Conservation (phyloP, 1,139 yeast genomes). For the Wickerhamiella infanticola region DNA sequence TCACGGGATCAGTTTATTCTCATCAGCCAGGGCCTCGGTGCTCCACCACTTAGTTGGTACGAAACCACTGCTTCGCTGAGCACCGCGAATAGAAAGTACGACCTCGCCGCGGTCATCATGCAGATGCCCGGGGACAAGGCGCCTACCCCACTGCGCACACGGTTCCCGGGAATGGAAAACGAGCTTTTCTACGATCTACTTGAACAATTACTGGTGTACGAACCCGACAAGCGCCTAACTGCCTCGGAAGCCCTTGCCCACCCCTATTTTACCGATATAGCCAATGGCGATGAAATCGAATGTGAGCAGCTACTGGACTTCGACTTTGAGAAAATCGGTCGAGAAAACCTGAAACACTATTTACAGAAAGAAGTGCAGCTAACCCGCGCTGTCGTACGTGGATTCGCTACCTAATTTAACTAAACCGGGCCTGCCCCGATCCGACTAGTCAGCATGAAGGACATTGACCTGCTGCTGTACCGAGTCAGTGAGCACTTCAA, state of each 20-base stretch:
- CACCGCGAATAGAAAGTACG: slow-evolving; percentile 30
- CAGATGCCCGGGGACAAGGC: background rate
- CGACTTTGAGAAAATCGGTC: slow-evolving; percentile 48
- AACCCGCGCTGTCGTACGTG: slow-evolving; percentile 4
- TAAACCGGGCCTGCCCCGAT: background rate
- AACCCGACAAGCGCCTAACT: slow-evolving; percentile 61
- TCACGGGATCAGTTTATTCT: slow-evolving; percentile 73
- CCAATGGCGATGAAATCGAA: slow-evolving; percentile 69
- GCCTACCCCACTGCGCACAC: background rate
- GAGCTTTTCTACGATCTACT: slow-evolving; percentile 30
- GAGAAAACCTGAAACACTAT: slow-evolving; percentile 4
- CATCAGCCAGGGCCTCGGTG: slow-evolving; percentile 61
- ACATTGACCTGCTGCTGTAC: slow-evolving; percentile 8
- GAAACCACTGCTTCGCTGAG: slow-evolving; percentile 41
- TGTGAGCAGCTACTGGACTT: slow-evolving; percentile 44
- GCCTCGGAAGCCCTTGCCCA: slow-evolving; percentile 73
- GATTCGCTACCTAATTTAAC: background rate
- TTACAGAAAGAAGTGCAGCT: slow-evolving; percentile 6
- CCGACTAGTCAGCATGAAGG: background rate
- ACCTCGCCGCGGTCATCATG: slow-evolving; percentile 13
- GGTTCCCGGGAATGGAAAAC: background rate
- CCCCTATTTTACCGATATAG: slow-evolving; percentile 70
- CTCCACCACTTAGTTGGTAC: slow-evolving; percentile 65
- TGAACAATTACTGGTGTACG: slow-evolving; percentile 57
- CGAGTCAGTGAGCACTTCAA: slow-evolving; percentile 15